Percentiles rank a stretch among this genome's conserved stretches.
These are phyloP conservation scores for Xerocomus brunneocitrinus DNA, from an alignment of 768 basidiomycete species.

Conservation along the genomic window DNA sequence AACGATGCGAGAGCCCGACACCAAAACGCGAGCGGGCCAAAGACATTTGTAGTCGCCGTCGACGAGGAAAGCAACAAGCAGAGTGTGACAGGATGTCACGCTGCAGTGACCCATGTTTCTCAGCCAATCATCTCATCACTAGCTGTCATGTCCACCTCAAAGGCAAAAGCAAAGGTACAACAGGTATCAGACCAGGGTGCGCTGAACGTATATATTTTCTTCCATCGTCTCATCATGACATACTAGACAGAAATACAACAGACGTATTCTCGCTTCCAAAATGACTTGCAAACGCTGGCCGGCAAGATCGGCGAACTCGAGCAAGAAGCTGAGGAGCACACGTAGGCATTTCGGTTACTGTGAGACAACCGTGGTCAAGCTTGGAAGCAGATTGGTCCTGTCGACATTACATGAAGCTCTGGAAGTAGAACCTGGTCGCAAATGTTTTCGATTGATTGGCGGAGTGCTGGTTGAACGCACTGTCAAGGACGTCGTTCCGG, in stretches of 20 bases:
- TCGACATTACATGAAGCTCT: constrained; percentile 80
- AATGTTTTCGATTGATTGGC: constrained; percentile 95
- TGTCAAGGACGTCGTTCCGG: constrained; percentile 90
- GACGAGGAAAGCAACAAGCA: constrained; percentile 16
- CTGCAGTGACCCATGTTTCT: constrained; percentile 16
- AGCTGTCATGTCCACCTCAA: constrained; percentile 40
- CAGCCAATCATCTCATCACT: constrained; percentile 25
- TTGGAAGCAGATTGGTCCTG: constrained; percentile 68
- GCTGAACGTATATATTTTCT: constrained; percentile 9
- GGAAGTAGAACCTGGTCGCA: constrained; percentile 79
- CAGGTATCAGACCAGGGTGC: constrained; percentile 71
- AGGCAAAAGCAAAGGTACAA: constrained; percentile 55
- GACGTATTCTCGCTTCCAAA: constrained; percentile 76
- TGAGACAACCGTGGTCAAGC: not conserved
- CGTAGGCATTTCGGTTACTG: constrained; percentile 45
- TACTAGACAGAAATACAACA: constrained; percentile 77
- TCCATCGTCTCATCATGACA: constrained; percentile 35
- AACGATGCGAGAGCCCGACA: constrained; percentile 51
- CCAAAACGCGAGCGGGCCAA: constrained; percentile 49
- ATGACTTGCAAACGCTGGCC: constrained; percentile 86
- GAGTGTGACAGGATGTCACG: constrained; percentile 28
- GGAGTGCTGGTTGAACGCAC: constrained; percentile 95
- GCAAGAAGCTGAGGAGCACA: constrained; percentile 92
- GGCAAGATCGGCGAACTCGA: constrained; percentile 96
- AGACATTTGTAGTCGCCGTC: constrained; percentile 42